Evolutionary conservation across 306 rosid species (phyloP).

Genomic region (Casuarina glauca): DNA sequence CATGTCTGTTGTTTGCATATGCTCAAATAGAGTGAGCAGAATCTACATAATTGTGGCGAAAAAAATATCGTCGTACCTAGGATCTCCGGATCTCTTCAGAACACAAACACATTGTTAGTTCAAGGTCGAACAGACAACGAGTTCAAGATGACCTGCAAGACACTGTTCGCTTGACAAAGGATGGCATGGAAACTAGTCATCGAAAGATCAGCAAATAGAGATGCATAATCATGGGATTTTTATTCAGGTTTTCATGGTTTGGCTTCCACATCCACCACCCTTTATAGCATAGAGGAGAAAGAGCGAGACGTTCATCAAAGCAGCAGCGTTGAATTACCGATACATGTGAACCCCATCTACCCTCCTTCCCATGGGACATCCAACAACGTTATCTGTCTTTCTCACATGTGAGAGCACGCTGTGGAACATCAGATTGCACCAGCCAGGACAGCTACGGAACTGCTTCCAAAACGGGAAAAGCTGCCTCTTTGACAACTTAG

Average conservation of each 20-base stretch:
- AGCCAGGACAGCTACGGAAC: not conserved
- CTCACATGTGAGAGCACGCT: not conserved
- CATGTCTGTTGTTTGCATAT: too few relatives aligned
- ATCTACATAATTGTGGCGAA: too few relatives aligned
- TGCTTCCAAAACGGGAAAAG: not conserved
- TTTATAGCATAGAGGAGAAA: not conserved
- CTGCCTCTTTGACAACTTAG: too few relatives aligned
- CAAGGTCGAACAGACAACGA: conserved; percentile 55
- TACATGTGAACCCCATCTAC: not conserved
- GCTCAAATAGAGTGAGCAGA: too few relatives aligned
- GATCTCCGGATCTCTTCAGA: not conserved
- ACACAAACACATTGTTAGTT: not conserved
- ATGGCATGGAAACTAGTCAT: conserved; percentile 29
- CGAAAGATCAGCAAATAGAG: not conserved
- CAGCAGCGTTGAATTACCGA: conserved; percentile 4
- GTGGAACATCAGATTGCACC: not conserved
- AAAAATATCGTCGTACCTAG: not conserved
- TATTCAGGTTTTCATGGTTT: not conserved
- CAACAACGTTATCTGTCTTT: not conserved
- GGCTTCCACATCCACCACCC: not conserved
- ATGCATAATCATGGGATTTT: not conserved
- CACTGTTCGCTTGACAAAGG: conserved; percentile 33
- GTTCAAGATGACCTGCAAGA: conserved; percentile 27
- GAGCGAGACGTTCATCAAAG: not conserved
- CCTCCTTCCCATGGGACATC: not conserved